Base-by-base conservation (phyloP, 345 rosid species). In the Boechera retrofracta region DNA sequence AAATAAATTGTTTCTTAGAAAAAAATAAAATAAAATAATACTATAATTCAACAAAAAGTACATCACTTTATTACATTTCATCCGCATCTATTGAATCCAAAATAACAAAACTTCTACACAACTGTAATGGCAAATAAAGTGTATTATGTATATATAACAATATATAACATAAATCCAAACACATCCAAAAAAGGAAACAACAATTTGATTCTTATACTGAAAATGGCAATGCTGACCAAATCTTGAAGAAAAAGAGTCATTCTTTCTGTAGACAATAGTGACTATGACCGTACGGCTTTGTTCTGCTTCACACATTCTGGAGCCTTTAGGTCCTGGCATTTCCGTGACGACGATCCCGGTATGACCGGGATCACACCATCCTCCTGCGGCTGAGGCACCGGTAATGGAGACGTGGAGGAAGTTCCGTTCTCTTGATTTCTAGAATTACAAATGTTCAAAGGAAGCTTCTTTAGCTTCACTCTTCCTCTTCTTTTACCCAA, bases 401-500 rank as follows among this genome's bases (percentile, higher is more conserved):
- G 63, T 74, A 83, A 68, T 2, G 84, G 86, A 51, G 76, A 35
- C 10, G 38, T 24, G 10, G 49, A 61, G 26, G 70, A 42, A 11
- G 32, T 39, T 62, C 44, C 68, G 58, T 81, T 88, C 77, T 75
- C 87, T 78, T 73, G 84, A 76, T 87, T 96, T 83, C 82, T 89
- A 73, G 69, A 78, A 66, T 80, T 86, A 75, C 92, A 94, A 76
- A 83, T 81, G 84, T 91, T 94, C 76, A 92, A 66, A 6, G 97
- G 87, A 65, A 91, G 68, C 84, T 89, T 94, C 81, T 89, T 94
- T 44, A 88, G 81, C 86, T 94, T 94, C 89, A 87, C 86, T 76
- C 95, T 89, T 80, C 95, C 97, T 79, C 92, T 86, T 87, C 78
- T 90, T 84, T 71, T 92, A 70, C 83, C 57, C 9, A 83, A 80